Evolutionary conservation across 2,329 filamentous ascomycete genomes (phyloP), one percentile per base, ranked within the genome.

Genomic region (Leptographium procerum): DNA sequence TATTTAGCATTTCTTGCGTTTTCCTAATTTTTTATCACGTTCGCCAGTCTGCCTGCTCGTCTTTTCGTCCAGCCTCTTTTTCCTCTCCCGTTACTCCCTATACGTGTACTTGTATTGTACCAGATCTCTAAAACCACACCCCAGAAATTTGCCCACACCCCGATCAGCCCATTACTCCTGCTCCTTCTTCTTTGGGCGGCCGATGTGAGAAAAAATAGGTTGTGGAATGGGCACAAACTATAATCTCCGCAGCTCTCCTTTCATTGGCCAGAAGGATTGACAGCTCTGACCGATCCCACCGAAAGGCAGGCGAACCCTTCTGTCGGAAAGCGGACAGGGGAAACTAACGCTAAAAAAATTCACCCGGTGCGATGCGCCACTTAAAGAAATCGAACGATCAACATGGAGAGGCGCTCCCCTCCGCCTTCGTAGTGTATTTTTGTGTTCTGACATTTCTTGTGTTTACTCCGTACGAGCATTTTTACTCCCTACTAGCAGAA

Each of bases 111-210:
- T 43, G 16, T 43, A 43, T 43, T 19, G 40, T 22, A 24, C 24
- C 24, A 24, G 22, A 36, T 36, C 52, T 36, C 54, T 47, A 55
- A 45, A 28, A 13, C 24, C 45, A 40, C 24, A 43, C 47, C 47
- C 24, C 26, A 16, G 14, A 24, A 6, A 14, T 31, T 29, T 26
- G 10, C 51, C n/a, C n/a, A 4, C 11, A 29, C 52, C 48, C 59
- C 50, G 55, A 59, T 59, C 55, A 56, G 57, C 59, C 57, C 57
- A 61, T 56, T 22, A 33, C 51, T 29, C 22, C 19, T 16, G 28
- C 34, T 52, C 50, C 52, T 59, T 59, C 52, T 54, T 31, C 33
- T 50, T 52, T 50, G n/a, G 55, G 55, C 29, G 19, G 16, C 24
- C 40, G 40, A 45, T 28, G 53, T 13, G 51, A 53, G 45, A 47